Evolutionary conservation across 257 asterid species (phyloP).

Genomic region (Nicotiana obtusifolia): DNA sequence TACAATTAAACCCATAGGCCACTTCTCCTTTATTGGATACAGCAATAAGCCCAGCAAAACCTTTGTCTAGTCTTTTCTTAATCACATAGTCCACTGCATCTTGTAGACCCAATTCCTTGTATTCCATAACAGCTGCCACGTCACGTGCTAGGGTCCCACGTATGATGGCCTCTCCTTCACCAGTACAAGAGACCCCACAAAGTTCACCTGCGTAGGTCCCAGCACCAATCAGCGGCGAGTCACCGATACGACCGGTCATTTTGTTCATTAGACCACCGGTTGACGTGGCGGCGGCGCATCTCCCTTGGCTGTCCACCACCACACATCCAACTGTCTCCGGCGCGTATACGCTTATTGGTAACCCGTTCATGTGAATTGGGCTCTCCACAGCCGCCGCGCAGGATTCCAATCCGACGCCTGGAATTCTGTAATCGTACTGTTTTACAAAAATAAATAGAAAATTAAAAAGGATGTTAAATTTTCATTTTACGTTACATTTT

Average conservation of each 20-base stretch:
- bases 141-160: slow-evolving; percentile 95
- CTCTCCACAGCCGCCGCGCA: slow-evolving; percentile 50
- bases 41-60: slow-evolving; percentile 86
- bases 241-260: slow-evolving; percentile 80
- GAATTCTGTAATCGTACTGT: slow-evolving; percentile 82
- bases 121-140: slow-evolving; percentile 96
- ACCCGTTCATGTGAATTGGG: slow-evolving; percentile 74
- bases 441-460: not conserved
- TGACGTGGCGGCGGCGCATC: slow-evolving; percentile 94
- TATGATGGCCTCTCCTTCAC: slow-evolving; percentile 95
- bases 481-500: not conserved
- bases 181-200: slow-evolving; percentile 93
- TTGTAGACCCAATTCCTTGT: slow-evolving; percentile 65
- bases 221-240: slow-evolving; percentile 86
- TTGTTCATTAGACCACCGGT: slow-evolving; percentile 98
- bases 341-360: slow-evolving; percentile 73
- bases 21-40: slow-evolving; percentile 83
- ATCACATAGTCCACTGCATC: slow-evolving; percentile 82
- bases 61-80: slow-evolving; percentile 56
- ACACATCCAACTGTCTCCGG: slow-evolving; percentile 96
- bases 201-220: slow-evolving; percentile 77
- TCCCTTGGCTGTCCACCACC: slow-evolving; percentile 77
- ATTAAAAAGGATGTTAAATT: not conserved
- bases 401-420: slow-evolving; percentile 37
- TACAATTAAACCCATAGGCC: slow-evolving; percentile 72